These are phyloP conservation scores for Pythium aphanidermatum DNA, from an alignment of 352 stramenopile genomes.

Conservation along the genomic window DNA sequence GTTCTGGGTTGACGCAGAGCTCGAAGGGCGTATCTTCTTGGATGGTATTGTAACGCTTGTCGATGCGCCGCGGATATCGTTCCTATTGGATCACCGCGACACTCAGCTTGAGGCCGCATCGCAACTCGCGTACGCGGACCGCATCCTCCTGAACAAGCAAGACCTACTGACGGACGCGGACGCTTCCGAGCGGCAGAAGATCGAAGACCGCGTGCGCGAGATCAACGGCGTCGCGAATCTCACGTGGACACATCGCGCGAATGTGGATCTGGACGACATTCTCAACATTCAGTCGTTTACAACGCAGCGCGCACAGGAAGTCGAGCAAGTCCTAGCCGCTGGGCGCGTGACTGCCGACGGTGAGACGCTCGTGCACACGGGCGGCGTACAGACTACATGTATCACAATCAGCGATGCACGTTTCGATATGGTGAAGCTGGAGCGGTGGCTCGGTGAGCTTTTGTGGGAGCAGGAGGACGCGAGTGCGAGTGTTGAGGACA, in stretches of 20 bases:
- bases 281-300: constrained; percentile 79
- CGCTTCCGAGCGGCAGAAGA: constrained; percentile 32
- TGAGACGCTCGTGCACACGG: constrained; percentile 32
- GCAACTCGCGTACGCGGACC: constrained; percentile 98
- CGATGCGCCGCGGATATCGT: constrained; percentile 91
- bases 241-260: constrained; percentile 51
- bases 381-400: constrained; percentile 67
- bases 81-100: constrained; percentile 9
- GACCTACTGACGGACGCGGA: constrained; percentile 86
- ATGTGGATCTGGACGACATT: constrained; percentile 60
- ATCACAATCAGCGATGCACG: constrained; percentile 34
- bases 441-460: constrained; percentile 64
- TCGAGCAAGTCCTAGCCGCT: constrained; percentile 36
- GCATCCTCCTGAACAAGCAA: constrained; percentile 98
- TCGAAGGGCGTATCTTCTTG: constrained; percentile 84
- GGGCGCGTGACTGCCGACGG: constrained; percentile 1
- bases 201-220: constrained; percentile 33
- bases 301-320: constrained; percentile 46
- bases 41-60: constrained; percentile 97
- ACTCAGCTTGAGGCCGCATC: constrained; percentile 82
- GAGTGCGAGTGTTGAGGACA: constrained; percentile 3
- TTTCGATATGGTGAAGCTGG: constrained; percentile 47
- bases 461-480: constrained; percentile 55
- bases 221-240: constrained; percentile 72
- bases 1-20: constrained; percentile 95